A percentile compares a stretch with the other conserved stretches of the same genome.
phyloP scores from a whole-genome alignment of 2,329 filamentous ascomycete genomes.

The Beauveria bassiana region DNA sequence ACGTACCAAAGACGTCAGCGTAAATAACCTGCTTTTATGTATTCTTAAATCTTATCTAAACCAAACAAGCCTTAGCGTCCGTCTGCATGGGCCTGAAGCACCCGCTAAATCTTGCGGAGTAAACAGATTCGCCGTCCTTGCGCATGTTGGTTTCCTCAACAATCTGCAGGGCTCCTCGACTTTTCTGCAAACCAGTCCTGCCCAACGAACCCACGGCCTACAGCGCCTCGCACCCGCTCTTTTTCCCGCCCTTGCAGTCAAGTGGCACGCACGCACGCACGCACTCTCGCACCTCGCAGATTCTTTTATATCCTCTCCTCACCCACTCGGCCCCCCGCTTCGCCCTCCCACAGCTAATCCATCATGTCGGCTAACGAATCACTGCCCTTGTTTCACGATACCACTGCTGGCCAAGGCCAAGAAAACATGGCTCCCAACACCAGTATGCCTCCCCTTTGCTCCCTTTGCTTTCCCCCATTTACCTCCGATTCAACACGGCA shows the following conservation, averaged over 20 bases:
- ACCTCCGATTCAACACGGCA: neutral
- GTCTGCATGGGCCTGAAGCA: neutral
- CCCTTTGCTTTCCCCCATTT: neutral
- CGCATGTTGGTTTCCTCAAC: slow-evolving; percentile 12
- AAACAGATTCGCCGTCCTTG: slow-evolving; percentile 3
- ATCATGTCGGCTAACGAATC: slow-evolving; percentile 11
- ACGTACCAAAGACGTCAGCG: neutral
- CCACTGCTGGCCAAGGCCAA: neutral
- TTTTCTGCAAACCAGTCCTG: slow-evolving; percentile 1
- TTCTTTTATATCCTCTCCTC: slow-evolving; percentile 10
- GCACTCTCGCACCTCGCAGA: neutral
- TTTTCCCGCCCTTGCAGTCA: neutral
- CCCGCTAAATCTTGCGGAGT: slow-evolving; percentile 5
- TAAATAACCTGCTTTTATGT: neutral
- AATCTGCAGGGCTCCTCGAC: slow-evolving; percentile 8
- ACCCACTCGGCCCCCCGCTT: neutral
- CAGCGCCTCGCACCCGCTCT: slow-evolving; percentile 6
- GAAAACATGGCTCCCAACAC: slow-evolving; percentile 11
- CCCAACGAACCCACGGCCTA: neutral
- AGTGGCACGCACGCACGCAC: neutral
- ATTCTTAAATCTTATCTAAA: neutral
- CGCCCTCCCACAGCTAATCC: neutral
- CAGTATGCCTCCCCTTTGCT: slow-evolving; percentile 1
- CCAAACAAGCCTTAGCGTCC: neutral
- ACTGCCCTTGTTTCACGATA: slow-evolving; percentile 9